phyloP scores from a whole-genome alignment of 495 filamentous ascomycete species.

The Lineolata rhizophorae region DNA sequence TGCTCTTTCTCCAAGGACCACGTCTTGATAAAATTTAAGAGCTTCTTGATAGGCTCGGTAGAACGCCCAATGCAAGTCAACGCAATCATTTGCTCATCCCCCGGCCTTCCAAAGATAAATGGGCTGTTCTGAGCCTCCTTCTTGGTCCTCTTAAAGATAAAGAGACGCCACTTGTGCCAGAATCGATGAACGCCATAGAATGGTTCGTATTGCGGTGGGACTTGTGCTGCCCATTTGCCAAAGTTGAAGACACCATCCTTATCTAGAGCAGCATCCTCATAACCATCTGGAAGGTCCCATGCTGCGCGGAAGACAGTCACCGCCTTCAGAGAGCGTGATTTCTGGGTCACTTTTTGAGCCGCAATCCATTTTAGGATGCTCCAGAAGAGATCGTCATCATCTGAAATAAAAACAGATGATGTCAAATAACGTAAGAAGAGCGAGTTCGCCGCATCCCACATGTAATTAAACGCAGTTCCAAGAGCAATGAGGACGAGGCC shows the following conservation, averaged over 20 bases:
- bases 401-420: conserved; percentile 31
- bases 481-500: conserved; percentile 24
- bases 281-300: too few species aligned
- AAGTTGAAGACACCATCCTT: neutral
- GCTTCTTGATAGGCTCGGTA: neutral
- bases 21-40: neutral
- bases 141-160: neutral
- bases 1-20: neutral
- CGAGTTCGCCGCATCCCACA: conserved; percentile 9
- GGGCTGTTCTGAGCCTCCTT: neutral
- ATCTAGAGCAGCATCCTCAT: neutral
- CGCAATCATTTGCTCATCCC: neutral
- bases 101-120: too few species aligned
- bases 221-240: neutral
- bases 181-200: neutral
- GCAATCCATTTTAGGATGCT: conserved; percentile 40
- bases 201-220: neutral
- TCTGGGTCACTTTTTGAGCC: conserved; percentile 26
- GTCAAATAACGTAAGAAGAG: too few species aligned
- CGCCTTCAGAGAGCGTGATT: conserved; percentile 32
- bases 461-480: conserved; percentile 10
- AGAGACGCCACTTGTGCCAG: neutral
- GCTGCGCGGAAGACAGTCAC: conserved; percentile 20
- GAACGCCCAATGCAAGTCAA: neutral
- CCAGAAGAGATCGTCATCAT: conserved; percentile 35